Evolutionary conservation across 352 stramenopile species (phyloP).

Genomic region (Halophytophthora batemanensis): DNA sequence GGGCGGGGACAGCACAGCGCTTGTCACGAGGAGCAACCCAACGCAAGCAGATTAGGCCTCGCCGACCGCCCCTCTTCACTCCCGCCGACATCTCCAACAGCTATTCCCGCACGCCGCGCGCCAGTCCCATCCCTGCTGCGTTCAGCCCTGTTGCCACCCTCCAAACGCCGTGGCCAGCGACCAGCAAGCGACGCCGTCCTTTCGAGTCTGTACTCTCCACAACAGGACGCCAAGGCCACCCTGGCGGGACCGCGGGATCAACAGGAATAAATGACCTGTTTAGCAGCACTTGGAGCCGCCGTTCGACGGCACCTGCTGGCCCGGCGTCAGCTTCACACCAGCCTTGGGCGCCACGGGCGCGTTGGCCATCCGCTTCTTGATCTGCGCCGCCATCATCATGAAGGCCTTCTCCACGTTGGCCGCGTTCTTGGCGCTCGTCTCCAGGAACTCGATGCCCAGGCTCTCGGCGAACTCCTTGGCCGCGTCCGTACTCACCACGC

Average conservation of each 20-base stretch:
- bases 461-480: slow-evolving; percentile 91
- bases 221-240: slow-evolving; percentile 17
- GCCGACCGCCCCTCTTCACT: slow-evolving; percentile 9
- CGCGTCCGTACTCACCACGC: slow-evolving; percentile 91
- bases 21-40: slow-evolving; percentile 10
- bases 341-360: slow-evolving; percentile 70
- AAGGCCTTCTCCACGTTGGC: slow-evolving; percentile 91
- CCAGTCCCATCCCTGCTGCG: slow-evolving; percentile 22
- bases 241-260: slow-evolving; percentile 19
- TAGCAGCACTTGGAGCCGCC: slow-evolving; percentile 84
- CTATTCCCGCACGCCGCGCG: slow-evolving; percentile 19
- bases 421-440: slow-evolving; percentile 88
- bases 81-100: slow-evolving; percentile 24
- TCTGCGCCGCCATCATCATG: slow-evolving; percentile 92
- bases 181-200: not conserved
- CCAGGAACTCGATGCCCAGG: slow-evolving; percentile 85
- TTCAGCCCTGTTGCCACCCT: slow-evolving; percentile 11
- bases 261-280: slow-evolving; percentile 48
- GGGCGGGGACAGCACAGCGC: slow-evolving; percentile 7
- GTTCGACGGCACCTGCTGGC: slow-evolving; percentile 63
- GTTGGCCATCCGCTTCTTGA: slow-evolving; percentile 91
- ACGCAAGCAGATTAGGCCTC: slow-evolving; percentile 6
- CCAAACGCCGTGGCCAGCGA: slow-evolving; percentile 4
- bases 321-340: slow-evolving; percentile 58
- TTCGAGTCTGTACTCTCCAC: slow-evolving; percentile 5